Evolutionary conservation across 1,284 basidiomycete species (phyloP).

Genomic region (Fereydounia khargensis): DNA sequence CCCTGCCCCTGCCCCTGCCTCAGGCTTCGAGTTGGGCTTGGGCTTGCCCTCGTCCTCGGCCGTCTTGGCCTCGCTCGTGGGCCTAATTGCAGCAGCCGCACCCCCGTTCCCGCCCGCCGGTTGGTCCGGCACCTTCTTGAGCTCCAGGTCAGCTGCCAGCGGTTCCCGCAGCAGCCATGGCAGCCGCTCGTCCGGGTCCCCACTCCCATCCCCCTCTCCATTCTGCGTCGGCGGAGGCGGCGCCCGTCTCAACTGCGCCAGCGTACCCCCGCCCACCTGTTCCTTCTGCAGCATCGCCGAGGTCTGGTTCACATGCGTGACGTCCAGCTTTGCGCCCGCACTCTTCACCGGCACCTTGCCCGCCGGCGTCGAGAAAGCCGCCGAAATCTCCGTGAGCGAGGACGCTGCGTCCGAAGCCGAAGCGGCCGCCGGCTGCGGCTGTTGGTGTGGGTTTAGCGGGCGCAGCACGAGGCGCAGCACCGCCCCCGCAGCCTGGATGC

Average conservation of each 20-base stretch:
- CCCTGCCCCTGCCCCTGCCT: no score
- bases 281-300: slow-evolving; percentile 50
- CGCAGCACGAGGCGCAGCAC: slow-evolving; percentile 29
- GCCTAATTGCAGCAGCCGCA: no score
- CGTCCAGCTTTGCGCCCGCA: slow-evolving; percentile 24
- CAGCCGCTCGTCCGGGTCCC: slow-evolving; percentile 4
- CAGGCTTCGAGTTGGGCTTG: no score
- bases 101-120: no score
- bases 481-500: slow-evolving; percentile 27
- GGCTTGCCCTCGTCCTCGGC: no score
- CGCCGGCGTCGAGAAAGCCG: slow-evolving; percentile 11
- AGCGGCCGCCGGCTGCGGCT: slow-evolving; percentile 1
- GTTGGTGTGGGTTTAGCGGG: slow-evolving; percentile 11
- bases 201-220: not conserved
- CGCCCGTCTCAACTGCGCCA: slow-evolving; percentile 22
- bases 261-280: slow-evolving; percentile 24
- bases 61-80: no score
- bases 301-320: slow-evolving; percentile 47
- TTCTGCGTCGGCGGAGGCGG: slow-evolving; percentile 8
- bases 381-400: not conserved
- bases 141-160: slow-evolving; percentile 1
- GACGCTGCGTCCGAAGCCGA: slow-evolving; percentile 2
- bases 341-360: slow-evolving; percentile 26
- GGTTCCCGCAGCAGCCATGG: slow-evolving; percentile 5
- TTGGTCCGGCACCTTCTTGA: not conserved